These are phyloP conservation scores for Alternaria hordeiaustralica DNA, from an alignment of 2,329 filamentous ascomycete species.

Conservation along the genomic window DNA sequence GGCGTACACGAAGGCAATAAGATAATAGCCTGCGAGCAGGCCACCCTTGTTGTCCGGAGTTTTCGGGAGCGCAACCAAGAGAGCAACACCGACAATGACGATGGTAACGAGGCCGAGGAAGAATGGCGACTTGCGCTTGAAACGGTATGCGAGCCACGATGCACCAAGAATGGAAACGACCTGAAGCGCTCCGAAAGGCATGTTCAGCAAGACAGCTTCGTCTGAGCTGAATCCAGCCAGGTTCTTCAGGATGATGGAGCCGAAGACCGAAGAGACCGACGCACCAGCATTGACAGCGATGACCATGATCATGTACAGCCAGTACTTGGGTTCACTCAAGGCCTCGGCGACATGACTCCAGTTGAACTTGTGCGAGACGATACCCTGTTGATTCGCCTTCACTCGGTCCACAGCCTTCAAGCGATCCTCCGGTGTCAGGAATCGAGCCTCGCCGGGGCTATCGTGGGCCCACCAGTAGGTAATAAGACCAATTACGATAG, in stretches of 20 bases:
- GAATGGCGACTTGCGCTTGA: slow-evolving; percentile 66
- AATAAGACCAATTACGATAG: slow-evolving; percentile 47
- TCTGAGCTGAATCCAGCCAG: slow-evolving; percentile 67
- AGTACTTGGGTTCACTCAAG: slow-evolving; percentile 62
- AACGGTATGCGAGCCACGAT: slow-evolving; percentile 63
- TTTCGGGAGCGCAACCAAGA: slow-evolving; percentile 61
- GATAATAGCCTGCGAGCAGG: slow-evolving; percentile 67
- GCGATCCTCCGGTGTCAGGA: slow-evolving; percentile 69
- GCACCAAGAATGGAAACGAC: slow-evolving; percentile 29
- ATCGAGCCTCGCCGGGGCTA: slow-evolving; percentile 64
- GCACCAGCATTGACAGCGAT: slow-evolving; percentile 37
- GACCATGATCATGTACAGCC: slow-evolving; percentile 47
- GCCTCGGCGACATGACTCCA: slow-evolving; percentile 67
- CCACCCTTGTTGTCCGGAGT: slow-evolving; percentile 52
- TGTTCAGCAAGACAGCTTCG: slow-evolving; percentile 64
- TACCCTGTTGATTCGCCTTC: slow-evolving; percentile 75
- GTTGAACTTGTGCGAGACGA: slow-evolving; percentile 71
- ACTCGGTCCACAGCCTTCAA: slow-evolving; percentile 72
- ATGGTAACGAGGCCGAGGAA: slow-evolving; percentile 55
- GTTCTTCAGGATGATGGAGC: slow-evolving; percentile 60
- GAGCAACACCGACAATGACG: slow-evolving; percentile 65
- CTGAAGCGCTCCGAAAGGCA: slow-evolving; percentile 56
- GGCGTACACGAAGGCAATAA: slow-evolving; percentile 71
- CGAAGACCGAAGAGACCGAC: slow-evolving; percentile 66
- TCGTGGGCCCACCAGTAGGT: slow-evolving; percentile 59